Base-by-base conservation (phyloP, 257 asterid species). In the Solanum megistacrolobum region DNA sequence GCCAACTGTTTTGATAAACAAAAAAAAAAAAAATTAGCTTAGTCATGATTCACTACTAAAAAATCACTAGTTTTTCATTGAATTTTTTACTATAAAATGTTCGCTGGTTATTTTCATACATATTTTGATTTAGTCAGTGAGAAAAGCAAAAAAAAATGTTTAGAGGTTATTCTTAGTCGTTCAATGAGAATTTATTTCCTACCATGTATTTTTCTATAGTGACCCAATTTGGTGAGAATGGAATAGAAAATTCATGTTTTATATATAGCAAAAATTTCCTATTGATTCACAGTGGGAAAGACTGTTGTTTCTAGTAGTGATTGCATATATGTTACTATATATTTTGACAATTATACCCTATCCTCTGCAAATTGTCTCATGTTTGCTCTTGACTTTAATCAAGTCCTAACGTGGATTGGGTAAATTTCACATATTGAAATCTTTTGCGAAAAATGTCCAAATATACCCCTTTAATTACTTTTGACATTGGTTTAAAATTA, bases 1-100 rank as follows among this genome's bases (percentile, higher is more conserved):
- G 93, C 92, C 84, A 92, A 34, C 99, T 97, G 94, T 46, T 46
- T 36, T 48, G 27, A 12, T 12, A 29, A 55, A 39, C 31, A n/a
- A n/a, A 55, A 76, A 43, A 2, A 31, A 3, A 21, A 23, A 1
- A 23, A 27, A 52, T 29, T 12, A 52, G 62, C 62, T 52, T 52
- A 43, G n/a, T 35, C 31, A 60, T n/a, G n/a, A n/a, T n/a, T n/a
- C n/a, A n/a, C n/a, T n/a, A n/a, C n/a, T n/a, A n/a, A n/a, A n/a
- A n/a, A n/a, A n/a, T n/a, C n/a, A n/a, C n/a, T n/a, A n/a, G n/a
- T n/a, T n/a, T n/a, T n/a, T n/a, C n/a, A n/a, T n/a, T n/a, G n/a
- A n/a, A n/a, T n/a, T n/a, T n/a, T n/a, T n/a, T n/a, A n/a, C n/a
- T n/a, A n/a, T n/a, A n/a, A n/a, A n/a, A n/a, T n/a, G n/a, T n/a